Evolutionary conservation across 371 early-diverging fungal species (phyloP).

Genomic region (Mortierella sp.): DNA sequence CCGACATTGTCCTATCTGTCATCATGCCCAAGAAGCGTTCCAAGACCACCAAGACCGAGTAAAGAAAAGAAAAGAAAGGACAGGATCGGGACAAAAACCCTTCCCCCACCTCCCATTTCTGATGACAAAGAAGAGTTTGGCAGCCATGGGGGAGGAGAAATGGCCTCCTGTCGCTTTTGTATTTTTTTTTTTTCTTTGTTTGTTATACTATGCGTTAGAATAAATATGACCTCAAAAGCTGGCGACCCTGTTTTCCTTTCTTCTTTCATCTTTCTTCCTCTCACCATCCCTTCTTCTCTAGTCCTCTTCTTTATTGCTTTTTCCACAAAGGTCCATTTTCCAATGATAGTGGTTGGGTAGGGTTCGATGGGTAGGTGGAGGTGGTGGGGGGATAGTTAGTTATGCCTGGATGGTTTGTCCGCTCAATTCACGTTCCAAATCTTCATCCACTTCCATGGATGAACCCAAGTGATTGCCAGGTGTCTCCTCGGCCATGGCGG

Average conservation of each 20-base stretch:
- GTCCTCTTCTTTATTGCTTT: too few relatives aligned
- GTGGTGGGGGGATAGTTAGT: not conserved
- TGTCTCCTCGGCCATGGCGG: conserved; percentile 38
- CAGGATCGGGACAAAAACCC: not conserved
- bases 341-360: too few relatives aligned
- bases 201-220: too few relatives aligned
- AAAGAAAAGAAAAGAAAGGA: conserved; percentile 8
- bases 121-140: not conserved
- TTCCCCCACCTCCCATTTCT: too few relatives aligned
- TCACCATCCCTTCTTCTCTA: too few relatives aligned
- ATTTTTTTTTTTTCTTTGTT: too few relatives aligned
- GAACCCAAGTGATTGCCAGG: conserved; percentile 24
- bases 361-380: too few relatives aligned
- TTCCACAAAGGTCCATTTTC: too few relatives aligned
- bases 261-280: too few relatives aligned
- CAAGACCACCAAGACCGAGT: conserved; percentile 47
- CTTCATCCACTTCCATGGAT: conserved; percentile 67
- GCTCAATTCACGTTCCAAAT: conserved; percentile 68
- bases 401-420: conserved; percentile 54
- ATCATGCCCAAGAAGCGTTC: conserved; percentile 52
- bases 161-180: too few relatives aligned
- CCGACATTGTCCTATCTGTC: conserved; percentile 32
- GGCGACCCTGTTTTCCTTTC: too few relatives aligned
- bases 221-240: too few relatives aligned
- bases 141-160: not conserved